These are phyloP conservation scores for Cordyceps farinosa DNA, from an alignment of 2,329 filamentous ascomycete species.

Conservation along the genomic window DNA sequence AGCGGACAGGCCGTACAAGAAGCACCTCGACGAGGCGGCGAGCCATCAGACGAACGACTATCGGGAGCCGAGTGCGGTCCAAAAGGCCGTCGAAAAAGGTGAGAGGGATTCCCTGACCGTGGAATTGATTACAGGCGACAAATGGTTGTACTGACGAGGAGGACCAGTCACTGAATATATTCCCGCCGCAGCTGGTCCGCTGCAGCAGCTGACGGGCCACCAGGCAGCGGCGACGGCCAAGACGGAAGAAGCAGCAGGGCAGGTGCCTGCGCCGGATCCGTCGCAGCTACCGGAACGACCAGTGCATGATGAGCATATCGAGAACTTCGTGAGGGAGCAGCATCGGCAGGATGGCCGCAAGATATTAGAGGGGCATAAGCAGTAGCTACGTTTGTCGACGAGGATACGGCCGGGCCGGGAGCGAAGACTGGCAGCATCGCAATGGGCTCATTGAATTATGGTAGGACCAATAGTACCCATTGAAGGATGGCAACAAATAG, in stretches of 20 bases:
- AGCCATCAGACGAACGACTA: slow-evolving; percentile 9
- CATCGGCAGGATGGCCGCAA: slow-evolving; percentile 39
- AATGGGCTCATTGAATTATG: no score
- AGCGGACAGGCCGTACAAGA: slow-evolving; percentile 14
- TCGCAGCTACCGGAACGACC: slow-evolving; percentile 42
- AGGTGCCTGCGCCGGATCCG: slow-evolving; percentile 15
- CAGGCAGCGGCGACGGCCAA: slow-evolving; percentile 16
- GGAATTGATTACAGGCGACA: not conserved
- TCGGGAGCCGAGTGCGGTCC: not conserved
- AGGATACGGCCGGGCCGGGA: no score
- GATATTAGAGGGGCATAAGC: slow-evolving; percentile 21
- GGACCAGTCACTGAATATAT: slow-evolving; percentile 40
- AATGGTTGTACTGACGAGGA: not conserved
- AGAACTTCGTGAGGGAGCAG: slow-evolving; percentile 52
- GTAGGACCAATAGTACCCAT: no score
- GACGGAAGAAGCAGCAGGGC: slow-evolving; percentile 14
- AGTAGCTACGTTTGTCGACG: not conserved
- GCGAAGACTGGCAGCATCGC: no score
- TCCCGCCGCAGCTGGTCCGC: slow-evolving; percentile 39
- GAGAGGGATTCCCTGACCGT: not conserved
- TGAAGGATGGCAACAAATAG: no score
- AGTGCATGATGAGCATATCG: slow-evolving; percentile 46
- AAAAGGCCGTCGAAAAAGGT: slow-evolving; percentile 11
- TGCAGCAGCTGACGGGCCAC: slow-evolving; percentile 34
- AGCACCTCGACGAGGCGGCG: slow-evolving; percentile 14